These are phyloP conservation scores for Besnoitia besnoiti DNA, from an alignment of 169 alveolate species.

Conservation along the genomic window DNA sequence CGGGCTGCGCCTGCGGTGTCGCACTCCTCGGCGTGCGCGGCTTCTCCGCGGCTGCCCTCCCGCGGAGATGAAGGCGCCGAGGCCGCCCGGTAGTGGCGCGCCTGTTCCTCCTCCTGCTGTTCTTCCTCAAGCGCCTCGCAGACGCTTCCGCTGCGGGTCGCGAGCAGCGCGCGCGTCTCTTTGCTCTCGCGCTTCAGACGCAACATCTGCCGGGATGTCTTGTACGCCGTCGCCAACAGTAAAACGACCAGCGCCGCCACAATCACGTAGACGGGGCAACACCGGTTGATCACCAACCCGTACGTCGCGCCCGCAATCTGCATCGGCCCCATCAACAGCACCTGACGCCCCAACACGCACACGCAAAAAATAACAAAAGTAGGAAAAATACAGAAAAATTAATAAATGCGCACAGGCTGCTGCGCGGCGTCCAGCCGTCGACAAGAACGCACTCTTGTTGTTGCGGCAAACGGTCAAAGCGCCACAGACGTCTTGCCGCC, in stretches of 20 bases:
- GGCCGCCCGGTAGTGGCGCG: not conserved
- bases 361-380: slow-evolving; percentile 41
- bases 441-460: too few relatives aligned
- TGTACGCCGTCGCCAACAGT: slow-evolving; percentile 23
- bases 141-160: not conserved
- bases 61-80: too few relatives aligned
- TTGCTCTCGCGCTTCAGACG: slow-evolving; percentile 3
- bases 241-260: slow-evolving; percentile 10
- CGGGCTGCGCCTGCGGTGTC: too few relatives aligned
- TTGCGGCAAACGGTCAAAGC: too few relatives aligned
- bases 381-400: too few relatives aligned
- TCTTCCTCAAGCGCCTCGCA: not conserved
- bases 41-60: too few relatives aligned
- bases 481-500: too few relatives aligned
- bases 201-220: not conserved
- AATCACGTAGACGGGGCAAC: slow-evolving; percentile 5
- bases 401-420: too few relatives aligned
- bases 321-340: slow-evolving; percentile 35
- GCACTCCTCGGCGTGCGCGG: too few relatives aligned
- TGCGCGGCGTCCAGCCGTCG: too few relatives aligned
- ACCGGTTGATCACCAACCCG: slow-evolving; percentile 42
- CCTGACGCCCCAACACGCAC: not conserved
- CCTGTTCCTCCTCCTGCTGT: slow-evolving; percentile 9
- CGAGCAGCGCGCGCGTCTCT: not conserved
- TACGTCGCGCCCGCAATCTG: slow-evolving; percentile 38